These are phyloP conservation scores for Blattamonas nauphoetae DNA, from an alignment of 78 protist genomes.

Conservation along the genomic window DNA sequence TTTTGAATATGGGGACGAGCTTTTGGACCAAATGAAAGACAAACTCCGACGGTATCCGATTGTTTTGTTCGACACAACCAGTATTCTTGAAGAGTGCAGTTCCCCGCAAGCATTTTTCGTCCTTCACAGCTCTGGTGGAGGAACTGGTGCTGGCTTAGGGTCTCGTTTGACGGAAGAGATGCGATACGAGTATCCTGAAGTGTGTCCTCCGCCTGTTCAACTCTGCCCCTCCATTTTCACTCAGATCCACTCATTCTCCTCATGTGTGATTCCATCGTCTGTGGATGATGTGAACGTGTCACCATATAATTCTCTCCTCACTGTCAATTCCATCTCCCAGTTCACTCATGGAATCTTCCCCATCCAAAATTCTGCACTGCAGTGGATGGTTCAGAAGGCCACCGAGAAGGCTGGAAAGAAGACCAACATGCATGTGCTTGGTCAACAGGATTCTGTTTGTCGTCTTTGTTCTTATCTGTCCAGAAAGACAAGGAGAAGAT, in stretches of 20 bases:
- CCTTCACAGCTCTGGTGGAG: conserved; percentile 60
- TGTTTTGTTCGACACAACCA: background rate
- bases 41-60: background rate
- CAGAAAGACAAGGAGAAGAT: background rate
- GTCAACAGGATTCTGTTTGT: too few relatives aligned
- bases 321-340: too few relatives aligned
- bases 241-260: background rate
- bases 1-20: conserved; percentile 40
- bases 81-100: conserved; percentile 48
- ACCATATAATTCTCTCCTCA: conserved; percentile 41
- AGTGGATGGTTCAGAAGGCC: too few relatives aligned
- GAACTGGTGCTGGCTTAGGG: conserved; percentile 79
- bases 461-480: too few relatives aligned
- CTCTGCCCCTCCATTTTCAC: background rate
- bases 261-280: conserved; percentile 44
- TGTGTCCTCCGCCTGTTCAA: background rate
- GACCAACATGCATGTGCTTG: too few relatives aligned
- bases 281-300: conserved; percentile 62
- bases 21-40: conserved; percentile 6
- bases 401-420: too few relatives aligned
- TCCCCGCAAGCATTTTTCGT: conserved; percentile 48
- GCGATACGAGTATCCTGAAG: background rate
- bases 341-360: too few relatives aligned
- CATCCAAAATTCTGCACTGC: too few relatives aligned
- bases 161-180: conserved; percentile 50